A percentile compares a stretch with the other conserved stretches of the same genome.
These are phyloP conservation scores for Clitopilus hobsonii DNA, from an alignment of 768 basidiomycete genomes.

Conservation along the genomic window DNA sequence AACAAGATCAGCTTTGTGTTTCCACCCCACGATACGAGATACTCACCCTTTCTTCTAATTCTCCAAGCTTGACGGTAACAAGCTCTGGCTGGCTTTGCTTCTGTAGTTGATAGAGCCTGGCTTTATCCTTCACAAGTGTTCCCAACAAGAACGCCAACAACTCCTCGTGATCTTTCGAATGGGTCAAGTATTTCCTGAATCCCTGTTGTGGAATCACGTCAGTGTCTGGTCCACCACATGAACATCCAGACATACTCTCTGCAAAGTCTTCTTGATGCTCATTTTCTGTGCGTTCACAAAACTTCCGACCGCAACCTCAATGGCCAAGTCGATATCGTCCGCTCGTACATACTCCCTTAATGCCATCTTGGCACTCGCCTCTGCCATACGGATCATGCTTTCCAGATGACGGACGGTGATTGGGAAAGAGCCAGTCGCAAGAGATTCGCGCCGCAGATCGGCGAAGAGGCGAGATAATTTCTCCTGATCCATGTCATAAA, in stretches of 20 bases:
- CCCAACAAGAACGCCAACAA: conserved; percentile 92
- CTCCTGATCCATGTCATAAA: conserved; percentile 93
- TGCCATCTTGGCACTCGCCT: conserved; percentile 98
- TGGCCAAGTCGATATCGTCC: conserved; percentile 96
- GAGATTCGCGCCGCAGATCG: conserved; percentile 91
- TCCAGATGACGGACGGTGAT: conserved; percentile 98
- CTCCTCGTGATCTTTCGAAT: conserved; percentile 95
- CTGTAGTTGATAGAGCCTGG: conserved; percentile 76
- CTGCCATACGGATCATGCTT: conserved; percentile 99
- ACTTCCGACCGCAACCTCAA: conserved; percentile 90
- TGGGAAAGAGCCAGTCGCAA: conserved; percentile 97
- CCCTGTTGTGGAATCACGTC: conserved; percentile 42
- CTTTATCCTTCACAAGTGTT: conserved; percentile 88
- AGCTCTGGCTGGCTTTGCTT: conserved; percentile 73
- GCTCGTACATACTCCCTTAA: conserved; percentile 91
- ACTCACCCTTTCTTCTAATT: conserved; percentile 84
- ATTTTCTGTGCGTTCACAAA: conserved; percentile 98
- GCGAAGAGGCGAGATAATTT: conserved; percentile 92
- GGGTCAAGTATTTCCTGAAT: conserved; percentile 96
- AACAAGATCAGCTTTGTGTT: too few species aligned
- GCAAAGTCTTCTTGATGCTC: conserved; percentile 96
- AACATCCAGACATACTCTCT: conserved; percentile 61
- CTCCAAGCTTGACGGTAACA: conserved; percentile 70
- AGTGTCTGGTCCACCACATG: background rate
- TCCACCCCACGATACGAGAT: too few species aligned